Conservation (phyloP, 1,139 yeast genomes). For the Meyerozyma carpophila region DNA sequence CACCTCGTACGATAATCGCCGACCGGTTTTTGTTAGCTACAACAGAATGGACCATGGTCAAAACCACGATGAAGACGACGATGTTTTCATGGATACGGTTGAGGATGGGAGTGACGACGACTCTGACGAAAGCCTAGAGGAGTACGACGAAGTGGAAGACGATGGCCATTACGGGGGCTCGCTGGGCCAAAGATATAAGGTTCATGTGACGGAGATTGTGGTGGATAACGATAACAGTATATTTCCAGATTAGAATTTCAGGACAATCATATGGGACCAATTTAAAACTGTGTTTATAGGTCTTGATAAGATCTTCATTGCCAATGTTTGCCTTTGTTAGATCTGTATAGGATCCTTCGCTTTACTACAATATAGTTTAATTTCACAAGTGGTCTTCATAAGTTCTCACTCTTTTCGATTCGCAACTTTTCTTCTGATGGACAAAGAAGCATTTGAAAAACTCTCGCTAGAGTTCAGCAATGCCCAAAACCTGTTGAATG, state of each 20-base stretch:
- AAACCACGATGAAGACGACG: conserved; percentile 7
- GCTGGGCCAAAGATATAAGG: conserved; percentile 29
- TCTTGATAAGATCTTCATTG: too few relatives aligned
- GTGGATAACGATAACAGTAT: conserved; percentile 29
- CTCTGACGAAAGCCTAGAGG: conserved; percentile 9
- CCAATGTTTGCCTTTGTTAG: too few relatives aligned
- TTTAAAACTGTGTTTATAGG: too few relatives aligned
- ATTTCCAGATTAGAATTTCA: background rate
- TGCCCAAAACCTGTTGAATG: conserved; percentile 34
- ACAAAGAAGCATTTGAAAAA: conserved; percentile 32
- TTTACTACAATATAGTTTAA: too few relatives aligned
- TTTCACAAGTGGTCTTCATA: too few relatives aligned
- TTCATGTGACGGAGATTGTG: conserved; percentile 49
- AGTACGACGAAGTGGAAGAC: conserved; percentile 11
- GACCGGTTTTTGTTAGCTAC: background rate
- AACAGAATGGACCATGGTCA: conserved; percentile 2
- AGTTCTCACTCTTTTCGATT: background rate
- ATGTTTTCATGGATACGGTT: background rate
- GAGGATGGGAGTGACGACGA: background rate
- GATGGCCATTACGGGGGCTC: conserved; percentile 22
- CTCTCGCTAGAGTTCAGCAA: conserved; percentile 35
- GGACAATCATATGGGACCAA: too few relatives aligned
- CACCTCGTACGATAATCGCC: conserved; percentile 2
- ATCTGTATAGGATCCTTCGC: too few relatives aligned
- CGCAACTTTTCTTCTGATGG: background rate